These are phyloP conservation scores for Phialocephala sp. DNA, from an alignment of 2,329 filamentous ascomycete species.

Conservation along the genomic window DNA sequence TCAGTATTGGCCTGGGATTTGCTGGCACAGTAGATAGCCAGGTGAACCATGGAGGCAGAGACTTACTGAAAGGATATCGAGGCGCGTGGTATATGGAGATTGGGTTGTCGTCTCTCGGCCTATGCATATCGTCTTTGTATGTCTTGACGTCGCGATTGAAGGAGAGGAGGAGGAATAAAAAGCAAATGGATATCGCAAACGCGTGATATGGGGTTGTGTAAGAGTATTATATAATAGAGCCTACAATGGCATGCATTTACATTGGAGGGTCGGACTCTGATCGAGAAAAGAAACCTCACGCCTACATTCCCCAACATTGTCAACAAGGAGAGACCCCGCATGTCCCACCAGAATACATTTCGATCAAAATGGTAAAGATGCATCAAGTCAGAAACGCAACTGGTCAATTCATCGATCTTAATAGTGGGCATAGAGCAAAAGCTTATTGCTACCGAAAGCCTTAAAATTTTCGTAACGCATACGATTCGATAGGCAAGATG, in stretches of 20 bases:
- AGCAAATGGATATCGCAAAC: background rate
- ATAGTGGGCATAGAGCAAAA: too few species aligned
- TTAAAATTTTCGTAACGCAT: too few species aligned
- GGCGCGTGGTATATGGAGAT: constrained; percentile 51
- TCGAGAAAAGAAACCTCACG: background rate
- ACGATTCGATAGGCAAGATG: too few species aligned
- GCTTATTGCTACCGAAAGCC: too few species aligned
- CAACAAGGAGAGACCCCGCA: too few species aligned
- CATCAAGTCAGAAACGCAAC: too few species aligned
- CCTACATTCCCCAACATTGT: background rate
- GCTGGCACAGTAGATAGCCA: constrained; percentile 48
- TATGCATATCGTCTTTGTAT: constrained; percentile 46
- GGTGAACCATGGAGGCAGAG: constrained; percentile 28
- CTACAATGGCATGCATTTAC: background rate
- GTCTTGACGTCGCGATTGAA: constrained; percentile 20
- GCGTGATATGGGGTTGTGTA: background rate
- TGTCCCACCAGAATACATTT: too few species aligned
- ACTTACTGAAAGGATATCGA: constrained; percentile 45
- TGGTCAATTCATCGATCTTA: too few species aligned
- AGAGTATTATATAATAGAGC: background rate
- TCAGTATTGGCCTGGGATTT: constrained; percentile 51
- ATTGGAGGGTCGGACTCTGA: background rate
- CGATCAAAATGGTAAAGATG: too few species aligned
- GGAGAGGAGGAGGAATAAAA: constrained; percentile 18
- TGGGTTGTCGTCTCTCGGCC: constrained; percentile 44